Base-by-base conservation (phyloP, 2,329 filamentous ascomycete genomes). In the Amauroascus verrucosus region DNA sequence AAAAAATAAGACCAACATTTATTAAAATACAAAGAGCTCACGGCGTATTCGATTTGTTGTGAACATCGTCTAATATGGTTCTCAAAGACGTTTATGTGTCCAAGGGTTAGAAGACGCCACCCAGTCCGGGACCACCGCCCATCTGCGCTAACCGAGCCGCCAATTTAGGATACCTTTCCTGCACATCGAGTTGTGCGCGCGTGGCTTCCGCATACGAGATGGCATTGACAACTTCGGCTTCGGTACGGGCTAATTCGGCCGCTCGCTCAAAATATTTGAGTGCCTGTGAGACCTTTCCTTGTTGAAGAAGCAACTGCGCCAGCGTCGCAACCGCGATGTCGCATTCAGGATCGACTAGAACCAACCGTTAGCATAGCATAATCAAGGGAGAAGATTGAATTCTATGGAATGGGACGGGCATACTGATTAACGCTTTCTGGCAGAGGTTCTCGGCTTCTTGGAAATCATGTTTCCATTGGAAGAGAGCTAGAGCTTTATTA, bases 381-480 rank as follows among this genome's bases (percentile, higher is more conserved):
- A 7, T 30, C 20, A n/a, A 40, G 37, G 2, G 30, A 46, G 20
- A n/a, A n/a, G n/a, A n/a, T 6, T 46, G 18, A 53, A 43, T 35
- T 20, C 16, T 28, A 47, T 30, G 35, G 4, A 22, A 32, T 33
- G n/a, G 28, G 41, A 22, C 4, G 13, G 47, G 78, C 87, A 77
- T 79, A 95, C 89, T 94, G 65, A 96, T 95, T 48, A 98, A 77
- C 28, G 93, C 93, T 78, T 95, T 96, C 72, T 96, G 84, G 78
- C 93, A 98, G 50, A 98, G 79, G 72, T 93, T 88, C 77, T 98
- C 90, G 1, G 93, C 91, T 71, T 95, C 91, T 56, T 81, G 77
- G 67, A 95, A 97, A 72, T 97, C 91, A 65, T 94, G 86, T 78
- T 95, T 97, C 86, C 90, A 96, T 70, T 98, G 93, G 81, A 96